Evolutionary conservation across 495 filamentous ascomycete species (phyloP).

Genomic region (Aspergillus nanangensis): DNA sequence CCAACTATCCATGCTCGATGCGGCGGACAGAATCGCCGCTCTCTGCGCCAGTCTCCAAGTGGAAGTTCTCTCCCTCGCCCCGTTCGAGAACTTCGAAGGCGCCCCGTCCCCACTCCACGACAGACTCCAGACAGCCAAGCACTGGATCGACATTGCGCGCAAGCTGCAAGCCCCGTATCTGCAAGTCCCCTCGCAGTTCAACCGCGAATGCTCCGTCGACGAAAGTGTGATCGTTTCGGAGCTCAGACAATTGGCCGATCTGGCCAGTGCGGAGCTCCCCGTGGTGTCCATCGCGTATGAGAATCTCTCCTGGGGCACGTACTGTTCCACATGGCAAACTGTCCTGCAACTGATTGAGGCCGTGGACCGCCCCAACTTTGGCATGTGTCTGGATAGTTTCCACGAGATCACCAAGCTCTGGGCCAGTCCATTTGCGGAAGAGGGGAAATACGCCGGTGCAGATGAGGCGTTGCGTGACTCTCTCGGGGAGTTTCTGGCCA

Average conservation of each 20-base stretch:
- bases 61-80: conserved; percentile 60
- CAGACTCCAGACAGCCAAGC: conserved; percentile 54
- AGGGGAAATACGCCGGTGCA: conserved; percentile 49
- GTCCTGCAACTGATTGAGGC: conserved; percentile 53
- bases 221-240: conserved; percentile 55
- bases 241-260: conserved; percentile 55
- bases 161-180: conserved; percentile 58
- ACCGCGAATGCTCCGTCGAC: conserved; percentile 47
- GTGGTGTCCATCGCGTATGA: conserved; percentile 63
- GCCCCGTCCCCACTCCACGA: conserved; percentile 40
- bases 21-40: conserved; percentile 47
- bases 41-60: conserved; percentile 50
- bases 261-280: conserved; percentile 46
- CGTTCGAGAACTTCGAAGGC: conserved; percentile 73
- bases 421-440: conserved; percentile 50
- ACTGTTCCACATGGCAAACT: conserved; percentile 61
- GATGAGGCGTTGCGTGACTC: conserved; percentile 48
- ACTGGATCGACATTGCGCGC: conserved; percentile 63
- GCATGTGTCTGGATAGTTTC: conserved; percentile 69
- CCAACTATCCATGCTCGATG: conserved; percentile 42
- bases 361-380: conserved; percentile 64
- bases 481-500: conserved; percentile 46
- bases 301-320: conserved; percentile 62
- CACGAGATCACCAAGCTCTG: conserved; percentile 65
- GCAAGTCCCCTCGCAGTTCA: conserved; percentile 63